Percentiles rank a stretch among this genome's conserved stretches.
Conservation (phyloP, 1,139 yeast genomes). For the Candida frijolesensis region DNA sequence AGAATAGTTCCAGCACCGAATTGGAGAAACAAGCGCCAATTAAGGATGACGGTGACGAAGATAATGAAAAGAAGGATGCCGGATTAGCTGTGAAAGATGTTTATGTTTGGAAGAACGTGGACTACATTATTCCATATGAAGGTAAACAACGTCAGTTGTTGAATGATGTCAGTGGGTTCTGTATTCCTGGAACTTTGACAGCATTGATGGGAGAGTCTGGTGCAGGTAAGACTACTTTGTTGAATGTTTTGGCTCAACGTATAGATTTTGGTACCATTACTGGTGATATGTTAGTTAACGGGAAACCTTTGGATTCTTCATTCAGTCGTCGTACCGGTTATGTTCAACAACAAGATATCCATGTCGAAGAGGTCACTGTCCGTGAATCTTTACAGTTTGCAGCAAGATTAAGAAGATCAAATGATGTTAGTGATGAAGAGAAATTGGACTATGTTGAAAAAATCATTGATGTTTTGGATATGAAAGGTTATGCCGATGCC, state of each 20-base stretch:
- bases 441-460: slow-evolving; percentile 61
- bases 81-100: slow-evolving; percentile 32
- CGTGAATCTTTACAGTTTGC: slow-evolving; percentile 64
- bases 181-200: slow-evolving; percentile 68
- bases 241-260: slow-evolving; percentile 62
- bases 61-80: slow-evolving; percentile 24
- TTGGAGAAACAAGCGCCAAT: slow-evolving; percentile 7
- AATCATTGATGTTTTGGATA: slow-evolving; percentile 55
- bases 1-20: background rate
- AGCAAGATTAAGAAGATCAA: slow-evolving; percentile 60
- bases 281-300: slow-evolving; percentile 67
- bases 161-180: slow-evolving; percentile 63
- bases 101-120: slow-evolving; percentile 47
- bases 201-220: slow-evolving; percentile 77
- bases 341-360: slow-evolving; percentile 68
- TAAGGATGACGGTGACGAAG: slow-evolving; percentile 34
- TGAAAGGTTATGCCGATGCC: slow-evolving; percentile 66
- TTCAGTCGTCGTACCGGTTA: slow-evolving; percentile 65
- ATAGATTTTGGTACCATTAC: slow-evolving; percentile 60
- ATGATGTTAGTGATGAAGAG: slow-evolving; percentile 31
- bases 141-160: slow-evolving; percentile 50
- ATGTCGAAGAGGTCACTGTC: slow-evolving; percentile 58
- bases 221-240: slow-evolving; percentile 68
- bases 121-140: slow-evolving; percentile 42
- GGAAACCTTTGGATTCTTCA: slow-evolving; percentile 52